Conservation (phyloP, 371 early-diverging fungal genomes). For the Rhizomucor pusillus region DNA sequence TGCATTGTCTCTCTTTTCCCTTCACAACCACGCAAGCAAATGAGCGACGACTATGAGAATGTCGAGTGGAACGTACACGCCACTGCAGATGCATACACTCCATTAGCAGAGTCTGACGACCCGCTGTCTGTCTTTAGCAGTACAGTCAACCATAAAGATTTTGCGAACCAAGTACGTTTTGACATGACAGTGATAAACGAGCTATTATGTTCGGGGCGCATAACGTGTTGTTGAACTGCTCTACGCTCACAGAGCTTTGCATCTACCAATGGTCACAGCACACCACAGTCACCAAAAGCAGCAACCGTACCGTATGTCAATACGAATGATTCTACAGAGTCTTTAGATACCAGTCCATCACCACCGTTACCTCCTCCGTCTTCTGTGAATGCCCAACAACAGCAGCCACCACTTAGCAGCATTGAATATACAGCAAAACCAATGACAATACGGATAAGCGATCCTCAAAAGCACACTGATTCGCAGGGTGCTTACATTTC, state of each 20-base stretch:
- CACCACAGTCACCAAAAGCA: constrained; percentile 1
- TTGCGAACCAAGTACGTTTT: not conserved
- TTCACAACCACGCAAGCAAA: not conserved
- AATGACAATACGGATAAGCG: constrained; percentile 60
- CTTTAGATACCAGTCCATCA: not conserved
- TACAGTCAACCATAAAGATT: not conserved
- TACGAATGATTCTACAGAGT: no score
- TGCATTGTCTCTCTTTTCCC: no score
- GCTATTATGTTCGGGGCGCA: not conserved
- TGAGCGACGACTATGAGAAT: constrained; percentile 35
- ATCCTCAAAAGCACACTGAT: constrained; percentile 86
- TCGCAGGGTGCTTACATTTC: constrained; percentile 73
- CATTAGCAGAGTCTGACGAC: constrained; percentile 27
- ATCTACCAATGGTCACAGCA: not conserved
- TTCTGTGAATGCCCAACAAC: not conserved
- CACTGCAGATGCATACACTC: constrained; percentile 25
- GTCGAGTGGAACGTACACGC: constrained; percentile 41
- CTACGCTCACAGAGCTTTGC: no score
- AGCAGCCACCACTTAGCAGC: not conserved
- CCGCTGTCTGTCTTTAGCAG: constrained; percentile 22
- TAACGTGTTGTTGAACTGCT: no score
- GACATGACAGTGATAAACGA: not conserved
- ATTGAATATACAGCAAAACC: constrained; percentile 10
- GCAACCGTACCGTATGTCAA: not conserved
- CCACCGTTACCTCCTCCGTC: constrained; percentile 5